phyloP scores from a whole-genome alignment of 78 protist genomes.

The Cyanophora paradoxa region DNA sequence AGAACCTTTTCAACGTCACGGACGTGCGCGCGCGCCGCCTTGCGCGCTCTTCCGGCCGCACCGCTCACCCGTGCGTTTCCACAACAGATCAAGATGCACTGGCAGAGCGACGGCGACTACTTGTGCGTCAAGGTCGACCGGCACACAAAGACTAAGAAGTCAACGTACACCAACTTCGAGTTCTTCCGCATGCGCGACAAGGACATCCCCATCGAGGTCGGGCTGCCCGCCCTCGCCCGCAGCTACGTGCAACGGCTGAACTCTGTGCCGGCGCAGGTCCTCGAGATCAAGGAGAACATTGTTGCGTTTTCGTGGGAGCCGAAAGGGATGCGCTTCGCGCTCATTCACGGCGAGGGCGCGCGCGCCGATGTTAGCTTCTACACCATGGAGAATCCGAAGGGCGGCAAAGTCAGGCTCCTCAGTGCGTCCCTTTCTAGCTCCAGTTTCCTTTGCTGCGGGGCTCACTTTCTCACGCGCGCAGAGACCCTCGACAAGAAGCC shows the following conservation, averaged over 20 bases:
- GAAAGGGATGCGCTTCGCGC: slow-evolving; percentile 21
- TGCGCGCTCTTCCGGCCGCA: not conserved
- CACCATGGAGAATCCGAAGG: slow-evolving; percentile 1
- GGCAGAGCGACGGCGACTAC: slow-evolving; percentile 79
- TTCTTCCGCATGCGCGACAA: slow-evolving; percentile 74
- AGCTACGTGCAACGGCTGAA: slow-evolving; percentile 21
- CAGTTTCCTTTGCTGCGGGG: not conserved
- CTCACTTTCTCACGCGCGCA: not conserved
- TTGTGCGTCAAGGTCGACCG: slow-evolving; percentile 67
- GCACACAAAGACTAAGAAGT: slow-evolving; percentile 41
- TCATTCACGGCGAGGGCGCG: slow-evolving; percentile 26
- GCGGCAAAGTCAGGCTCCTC: not conserved
- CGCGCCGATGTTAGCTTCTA: slow-evolving; percentile 10
- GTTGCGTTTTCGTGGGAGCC: slow-evolving; percentile 54
- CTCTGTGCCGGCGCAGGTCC: slow-evolving; percentile 5
- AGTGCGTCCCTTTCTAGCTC: not conserved
- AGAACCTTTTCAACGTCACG: slow-evolving; percentile 64
- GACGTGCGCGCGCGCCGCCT: slow-evolving; percentile 1
- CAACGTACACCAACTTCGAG: slow-evolving; percentile 46
- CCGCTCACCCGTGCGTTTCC: not conserved
- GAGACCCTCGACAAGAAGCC: slow-evolving; percentile 31
- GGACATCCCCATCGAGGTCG: slow-evolving; percentile 57
- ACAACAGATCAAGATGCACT: no score
- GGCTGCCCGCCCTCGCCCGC: slow-evolving; percentile 50
- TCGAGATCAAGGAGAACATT: slow-evolving; percentile 24